These are phyloP conservation scores for Aspergillus fijiensis DNA, from an alignment of 2,329 filamentous ascomycete species.

Conservation along the genomic window DNA sequence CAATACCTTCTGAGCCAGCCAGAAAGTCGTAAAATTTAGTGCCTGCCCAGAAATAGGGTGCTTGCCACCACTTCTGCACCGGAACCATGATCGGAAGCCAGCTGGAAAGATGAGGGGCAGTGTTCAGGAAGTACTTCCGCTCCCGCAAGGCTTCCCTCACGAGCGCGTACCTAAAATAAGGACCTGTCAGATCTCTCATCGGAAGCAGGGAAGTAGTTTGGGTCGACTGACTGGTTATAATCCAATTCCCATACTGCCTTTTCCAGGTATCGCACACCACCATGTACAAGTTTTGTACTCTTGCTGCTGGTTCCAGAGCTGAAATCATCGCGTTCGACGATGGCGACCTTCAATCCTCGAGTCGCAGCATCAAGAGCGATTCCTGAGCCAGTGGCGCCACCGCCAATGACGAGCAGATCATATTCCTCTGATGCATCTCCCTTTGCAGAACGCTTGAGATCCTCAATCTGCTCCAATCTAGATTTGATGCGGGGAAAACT, in stretches of 20 bases:
- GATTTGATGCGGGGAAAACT: constrained; percentile 53
- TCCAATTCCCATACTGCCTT: constrained; percentile 85
- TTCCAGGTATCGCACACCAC: constrained; percentile 79
- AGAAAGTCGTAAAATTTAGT: constrained; percentile 82
- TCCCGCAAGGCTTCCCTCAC: constrained; percentile 80
- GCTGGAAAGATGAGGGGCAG: constrained; percentile 75
- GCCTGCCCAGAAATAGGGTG: constrained; percentile 69
- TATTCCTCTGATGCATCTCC: constrained; percentile 51
- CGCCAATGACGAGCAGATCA: constrained; percentile 76
- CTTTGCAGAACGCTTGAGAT: constrained; percentile 48
- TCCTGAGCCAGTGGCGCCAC: constrained; percentile 74
- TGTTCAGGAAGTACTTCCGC: constrained; percentile 79
- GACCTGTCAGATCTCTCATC: neutral
- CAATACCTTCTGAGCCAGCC: constrained; percentile 81
- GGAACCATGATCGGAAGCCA: constrained; percentile 84
- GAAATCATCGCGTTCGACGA: constrained; percentile 83
- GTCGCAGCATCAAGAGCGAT: constrained; percentile 81
- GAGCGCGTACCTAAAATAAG: constrained; percentile 55
- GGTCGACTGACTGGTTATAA: constrained; percentile 65
- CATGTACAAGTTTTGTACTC: constrained; percentile 83
- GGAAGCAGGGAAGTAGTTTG: neutral
- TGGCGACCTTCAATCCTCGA: constrained; percentile 73
- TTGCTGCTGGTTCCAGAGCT: constrained; percentile 79
- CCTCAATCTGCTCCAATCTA: constrained; percentile 52
- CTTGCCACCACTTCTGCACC: constrained; percentile 79